These are phyloP conservation scores for Panicum hallii DNA, from an alignment of 202 grass and related monocot species.

Conservation along the genomic window DNA sequence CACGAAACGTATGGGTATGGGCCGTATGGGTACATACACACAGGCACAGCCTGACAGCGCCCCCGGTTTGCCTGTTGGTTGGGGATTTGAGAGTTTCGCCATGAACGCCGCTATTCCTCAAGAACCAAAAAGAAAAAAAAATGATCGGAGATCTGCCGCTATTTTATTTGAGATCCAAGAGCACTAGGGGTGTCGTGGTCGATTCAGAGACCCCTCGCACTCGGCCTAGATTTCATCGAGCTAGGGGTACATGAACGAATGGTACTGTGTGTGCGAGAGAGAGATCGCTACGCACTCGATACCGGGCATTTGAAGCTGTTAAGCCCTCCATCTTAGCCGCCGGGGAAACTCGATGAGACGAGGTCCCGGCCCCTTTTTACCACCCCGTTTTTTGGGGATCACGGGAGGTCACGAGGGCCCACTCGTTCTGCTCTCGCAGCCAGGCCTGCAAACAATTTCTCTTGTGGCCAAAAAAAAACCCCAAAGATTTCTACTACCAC, in stretches of 20 bases:
- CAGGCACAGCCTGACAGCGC: not conserved
- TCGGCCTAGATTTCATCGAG: not conserved
- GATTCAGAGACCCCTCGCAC: not conserved
- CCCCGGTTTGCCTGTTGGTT: not conserved
- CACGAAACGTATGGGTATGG: constrained; percentile 6
- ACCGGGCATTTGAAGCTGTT: too few species aligned
- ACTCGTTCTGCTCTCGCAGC: not conserved
- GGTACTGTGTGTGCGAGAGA: not conserved
- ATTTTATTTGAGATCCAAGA: constrained; percentile 15
- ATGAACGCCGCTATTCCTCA: constrained; percentile 10
- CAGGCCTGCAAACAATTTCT: not conserved
- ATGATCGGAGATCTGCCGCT: not conserved
- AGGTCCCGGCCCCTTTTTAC: not conserved
- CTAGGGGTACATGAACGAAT: not conserved
- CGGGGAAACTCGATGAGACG: constrained; percentile 7
- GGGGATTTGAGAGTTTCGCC: constrained; percentile 11
- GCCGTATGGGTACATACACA: not conserved
- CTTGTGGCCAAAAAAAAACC: not conserved
- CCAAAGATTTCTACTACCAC: not conserved
- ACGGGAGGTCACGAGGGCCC: not conserved
- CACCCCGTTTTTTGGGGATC: not conserved
- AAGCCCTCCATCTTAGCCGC: not conserved
- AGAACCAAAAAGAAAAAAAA: not conserved
- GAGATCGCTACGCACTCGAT: not conserved
- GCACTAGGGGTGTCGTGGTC: not conserved